A percentile compares a stretch with the other conserved stretches of the same genome.
Conservation (phyloP, 2,329 filamentous ascomycete species). For the Penicillium sp. region DNA sequence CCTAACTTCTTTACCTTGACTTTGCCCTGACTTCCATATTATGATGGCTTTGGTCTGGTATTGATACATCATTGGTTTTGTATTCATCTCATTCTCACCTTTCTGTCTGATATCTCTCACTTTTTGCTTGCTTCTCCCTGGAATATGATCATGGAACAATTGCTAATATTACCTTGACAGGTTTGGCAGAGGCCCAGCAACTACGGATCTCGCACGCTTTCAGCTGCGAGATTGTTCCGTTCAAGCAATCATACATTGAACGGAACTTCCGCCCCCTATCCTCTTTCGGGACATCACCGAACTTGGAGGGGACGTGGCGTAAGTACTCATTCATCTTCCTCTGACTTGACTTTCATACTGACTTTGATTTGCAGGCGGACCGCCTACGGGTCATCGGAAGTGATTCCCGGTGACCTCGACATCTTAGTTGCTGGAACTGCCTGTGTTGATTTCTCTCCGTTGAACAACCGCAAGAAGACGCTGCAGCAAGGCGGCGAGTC, state of each 20-base stretch:
- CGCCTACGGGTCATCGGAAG: conserved; percentile 61
- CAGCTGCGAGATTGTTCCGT: conserved; percentile 63
- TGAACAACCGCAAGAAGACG: conserved; percentile 60
- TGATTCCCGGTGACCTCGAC: conserved; percentile 60
- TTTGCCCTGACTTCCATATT: too few species aligned
- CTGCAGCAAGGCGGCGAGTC: conserved; percentile 63
- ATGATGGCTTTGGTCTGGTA: neutral
- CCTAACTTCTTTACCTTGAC: neutral
- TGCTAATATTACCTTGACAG: conserved; percentile 1
- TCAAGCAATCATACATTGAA: conserved; percentile 65
- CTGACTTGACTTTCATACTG: conserved; percentile 6
- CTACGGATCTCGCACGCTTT: conserved; percentile 58
- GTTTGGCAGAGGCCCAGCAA: conserved; percentile 20
- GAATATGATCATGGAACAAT: conserved; percentile 26
- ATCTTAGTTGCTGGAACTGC: conserved; percentile 71
- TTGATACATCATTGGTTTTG: neutral
- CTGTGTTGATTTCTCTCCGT: conserved; percentile 70
- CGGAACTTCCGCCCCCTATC: conserved; percentile 56
- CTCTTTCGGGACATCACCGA: conserved; percentile 63
- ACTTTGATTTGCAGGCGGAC: conserved; percentile 54
- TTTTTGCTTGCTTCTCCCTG: conserved; percentile 27
- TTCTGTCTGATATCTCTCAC: neutral
- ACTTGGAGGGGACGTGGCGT: conserved; percentile 52
- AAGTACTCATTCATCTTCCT: conserved; percentile 30
- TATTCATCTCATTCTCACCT: neutral